These are phyloP conservation scores for Quercus tomentella DNA, from an alignment of 331 rosid genomes.

Conservation along the genomic window DNA sequence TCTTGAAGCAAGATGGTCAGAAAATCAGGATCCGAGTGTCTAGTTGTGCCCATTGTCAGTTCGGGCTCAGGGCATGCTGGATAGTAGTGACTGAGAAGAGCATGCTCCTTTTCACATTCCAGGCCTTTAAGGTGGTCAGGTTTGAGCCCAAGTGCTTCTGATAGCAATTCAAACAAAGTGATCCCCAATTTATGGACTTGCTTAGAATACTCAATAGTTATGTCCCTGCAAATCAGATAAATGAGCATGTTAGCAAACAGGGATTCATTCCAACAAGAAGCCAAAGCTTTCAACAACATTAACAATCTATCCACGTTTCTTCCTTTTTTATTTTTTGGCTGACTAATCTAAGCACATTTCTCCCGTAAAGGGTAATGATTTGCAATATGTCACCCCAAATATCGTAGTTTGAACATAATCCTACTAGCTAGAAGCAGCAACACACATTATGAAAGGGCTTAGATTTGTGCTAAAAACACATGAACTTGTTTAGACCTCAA, in stretches of 20 bases:
- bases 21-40: slow-evolving; percentile 21
- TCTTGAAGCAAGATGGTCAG: slow-evolving; percentile 48
- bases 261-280: background rate
- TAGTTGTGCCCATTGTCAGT: slow-evolving; percentile 17
- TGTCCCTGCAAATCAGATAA: slow-evolving; percentile 12
- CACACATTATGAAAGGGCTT: too few species aligned
- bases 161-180: slow-evolving; percentile 12
- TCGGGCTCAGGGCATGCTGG: slow-evolving; percentile 37
- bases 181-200: slow-evolving; percentile 10
- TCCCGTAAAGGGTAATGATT: too few species aligned
- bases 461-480: too few species aligned
- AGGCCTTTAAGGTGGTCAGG: slow-evolving; percentile 13
- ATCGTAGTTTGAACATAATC: too few species aligned
- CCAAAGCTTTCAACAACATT: too few species aligned
- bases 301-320: too few species aligned
- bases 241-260: background rate
- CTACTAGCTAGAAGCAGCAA: too few species aligned
- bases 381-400: too few species aligned
- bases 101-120: slow-evolving; percentile 4
- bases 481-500: too few species aligned
- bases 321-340: too few species aligned
- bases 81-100: slow-evolving; percentile 27
- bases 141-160: slow-evolving; percentile 27
- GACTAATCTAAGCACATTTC: too few species aligned
- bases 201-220: slow-evolving; percentile 9